Conservation (phyloP, 192 early-diverging fungal species). For the Spizellomyces punctatus region DNA sequence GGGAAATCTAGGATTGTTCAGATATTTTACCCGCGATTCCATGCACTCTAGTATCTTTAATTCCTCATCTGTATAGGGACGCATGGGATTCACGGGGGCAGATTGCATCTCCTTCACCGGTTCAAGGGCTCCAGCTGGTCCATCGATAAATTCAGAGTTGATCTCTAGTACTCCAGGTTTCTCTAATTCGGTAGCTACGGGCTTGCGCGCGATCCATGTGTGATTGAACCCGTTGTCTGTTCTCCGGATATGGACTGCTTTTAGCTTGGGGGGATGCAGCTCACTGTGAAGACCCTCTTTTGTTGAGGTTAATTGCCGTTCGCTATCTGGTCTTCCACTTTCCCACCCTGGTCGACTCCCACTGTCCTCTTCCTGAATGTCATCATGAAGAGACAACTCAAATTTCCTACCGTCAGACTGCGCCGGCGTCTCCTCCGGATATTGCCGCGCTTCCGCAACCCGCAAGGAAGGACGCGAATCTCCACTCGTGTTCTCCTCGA, state of each 20-base stretch:
- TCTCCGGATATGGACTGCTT: background rate
- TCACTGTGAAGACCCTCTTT: no score
- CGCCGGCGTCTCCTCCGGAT: no score
- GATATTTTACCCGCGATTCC: slow-evolving; percentile 29
- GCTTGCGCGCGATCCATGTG: slow-evolving; percentile 26
- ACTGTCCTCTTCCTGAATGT: no score
- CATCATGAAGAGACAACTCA: no score
- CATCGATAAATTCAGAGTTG: slow-evolving; percentile 12
- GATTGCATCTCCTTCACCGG: background rate
- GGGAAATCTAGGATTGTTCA: slow-evolving; percentile 43
- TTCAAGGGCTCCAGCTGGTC: slow-evolving; percentile 21
- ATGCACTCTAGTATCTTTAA: slow-evolving; percentile 27
- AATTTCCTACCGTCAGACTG: no score
- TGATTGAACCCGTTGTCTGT: slow-evolving; percentile 33
- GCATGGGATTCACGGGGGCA: slow-evolving; percentile 37
- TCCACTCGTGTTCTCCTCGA: no score
- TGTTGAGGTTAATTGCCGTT: no score
- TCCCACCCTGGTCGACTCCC: no score
- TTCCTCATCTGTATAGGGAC: slow-evolving; percentile 36
- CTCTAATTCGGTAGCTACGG: slow-evolving; percentile 23
- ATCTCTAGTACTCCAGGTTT: slow-evolving; percentile 39
- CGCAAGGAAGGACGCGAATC: no score
- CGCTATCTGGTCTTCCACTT: no score
- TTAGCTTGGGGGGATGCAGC: no score
- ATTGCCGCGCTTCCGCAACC: no score